Base-by-base conservation (phyloP, 2,329 filamentous ascomycete genomes). In the Neofusicoccum sp. region DNA sequence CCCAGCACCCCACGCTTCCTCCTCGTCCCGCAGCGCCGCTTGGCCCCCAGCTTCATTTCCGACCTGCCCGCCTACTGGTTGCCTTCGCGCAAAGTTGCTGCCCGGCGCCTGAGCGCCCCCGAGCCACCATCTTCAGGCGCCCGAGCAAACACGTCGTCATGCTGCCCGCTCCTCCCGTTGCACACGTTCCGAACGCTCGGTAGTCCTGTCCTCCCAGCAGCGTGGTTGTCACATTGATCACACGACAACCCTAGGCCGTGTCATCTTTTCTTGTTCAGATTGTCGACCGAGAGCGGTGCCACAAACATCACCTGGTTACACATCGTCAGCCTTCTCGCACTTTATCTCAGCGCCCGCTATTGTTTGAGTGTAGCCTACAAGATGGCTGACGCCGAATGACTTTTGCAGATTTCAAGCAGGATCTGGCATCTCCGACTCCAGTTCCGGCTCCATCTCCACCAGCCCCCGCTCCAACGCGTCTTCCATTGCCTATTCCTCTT, bases 391-490 rank as follows among this genome's bases (percentile, higher is more conserved):
- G 22, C 39, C 41, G 49, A 39, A 56, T 52, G 44, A 50, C 45
- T 59, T 45, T 29, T 41, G 52, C 52, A 63, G 61, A 37, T 63
- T 63, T 41, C 61, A 54, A 14, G 37, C 61, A 62, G 50, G 62
- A 37, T 62, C 59, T 71, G 78, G 80, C 68, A 79, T 84, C 69
- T 80, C 84, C 64, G 84, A 86, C 75, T 84, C 84, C 65, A 83
- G 81, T 63, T 82, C 80, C 63, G 84, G 83, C 70, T 85, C 81
- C 67, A 80, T 79, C 69, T 82, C 81, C 67, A 80, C 80, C 68
- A 83, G 80, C 69, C 80, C 81, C 64, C 80, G 79, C 68, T 83
- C 83, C 67, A 80, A 79, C 70, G 76, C 79, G 64, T 83, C 81
- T 34, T 80, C 80, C 52, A 76, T 80, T 67, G 75, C 78, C 66